Evolutionary conservation across 225 moss, liverwort and hornwort genomes (phyloP).

Genomic region (Neckera pumila): DNA sequence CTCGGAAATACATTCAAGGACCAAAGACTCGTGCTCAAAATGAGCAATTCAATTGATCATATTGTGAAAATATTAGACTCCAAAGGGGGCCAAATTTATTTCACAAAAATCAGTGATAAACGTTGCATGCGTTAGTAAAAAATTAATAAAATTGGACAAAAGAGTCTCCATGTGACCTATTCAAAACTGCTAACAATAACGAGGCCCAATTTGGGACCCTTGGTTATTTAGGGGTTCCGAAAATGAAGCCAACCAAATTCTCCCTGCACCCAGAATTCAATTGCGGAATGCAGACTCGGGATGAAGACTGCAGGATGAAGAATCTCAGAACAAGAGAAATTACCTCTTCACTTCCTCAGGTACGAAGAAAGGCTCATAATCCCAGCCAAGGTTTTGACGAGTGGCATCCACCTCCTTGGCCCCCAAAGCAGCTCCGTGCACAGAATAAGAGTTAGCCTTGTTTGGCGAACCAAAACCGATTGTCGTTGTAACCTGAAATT

Average conservation of each 20-base stretch:
- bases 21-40: neutral
- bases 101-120: neutral
- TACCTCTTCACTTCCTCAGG: conserved; percentile 83
- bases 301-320: neutral
- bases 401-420: conserved; percentile 89
- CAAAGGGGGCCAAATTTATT: neutral
- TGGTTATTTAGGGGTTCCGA: neutral
- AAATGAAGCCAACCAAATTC: neutral
- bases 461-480: conserved; percentile 72
- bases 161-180: neutral
- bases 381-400: conserved; percentile 75
- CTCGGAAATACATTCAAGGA: neutral
- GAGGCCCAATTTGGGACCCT: neutral
- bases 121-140: neutral
- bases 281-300: neutral
- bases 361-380: conserved; percentile 68
- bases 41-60: neutral
- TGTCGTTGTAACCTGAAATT: conserved; percentile 52
- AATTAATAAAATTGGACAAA: neutral
- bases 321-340: neutral
- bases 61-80: neutral
- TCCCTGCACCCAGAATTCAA: neutral
- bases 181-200: neutral
- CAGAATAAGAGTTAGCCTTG: conserved; percentile 42
- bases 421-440: conserved; percentile 79